phyloP scores from a whole-genome alignment of 495 filamentous ascomycete genomes.

The Hamigera avellanea region DNA sequence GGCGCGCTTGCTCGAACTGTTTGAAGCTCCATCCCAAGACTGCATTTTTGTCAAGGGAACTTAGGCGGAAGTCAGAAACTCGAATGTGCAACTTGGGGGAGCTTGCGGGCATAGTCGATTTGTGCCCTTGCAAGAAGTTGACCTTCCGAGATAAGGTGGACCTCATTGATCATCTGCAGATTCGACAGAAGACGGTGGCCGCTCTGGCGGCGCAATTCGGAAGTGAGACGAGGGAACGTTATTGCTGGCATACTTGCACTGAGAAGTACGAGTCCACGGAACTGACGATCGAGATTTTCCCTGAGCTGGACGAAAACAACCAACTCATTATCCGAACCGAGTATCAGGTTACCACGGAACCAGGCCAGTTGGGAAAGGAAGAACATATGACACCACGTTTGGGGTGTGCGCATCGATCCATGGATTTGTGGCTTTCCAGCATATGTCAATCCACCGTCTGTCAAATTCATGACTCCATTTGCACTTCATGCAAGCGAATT shows the following conservation, averaged over 20 bases:
- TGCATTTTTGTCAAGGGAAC: conserved; percentile 24
- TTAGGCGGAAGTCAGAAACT: conserved; percentile 24
- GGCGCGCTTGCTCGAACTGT: conserved; percentile 32
- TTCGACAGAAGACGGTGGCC: conserved; percentile 18
- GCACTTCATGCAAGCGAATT: conserved; percentile 28
- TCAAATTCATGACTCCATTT: conserved; percentile 25
- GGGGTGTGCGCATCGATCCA: conserved; percentile 34
- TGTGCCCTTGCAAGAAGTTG: conserved; percentile 37
- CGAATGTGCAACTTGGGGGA: conserved; percentile 30
- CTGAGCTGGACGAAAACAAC: conserved; percentile 23
- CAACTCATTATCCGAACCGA: conserved; percentile 28
- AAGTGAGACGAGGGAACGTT: conserved; percentile 18
- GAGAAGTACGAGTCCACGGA: conserved; percentile 29
- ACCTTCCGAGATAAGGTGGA: conserved; percentile 33
- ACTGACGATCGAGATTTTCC: conserved; percentile 26
- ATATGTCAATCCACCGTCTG: conserved; percentile 33
- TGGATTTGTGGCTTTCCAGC: conserved; percentile 34
- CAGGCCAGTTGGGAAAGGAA: conserved; percentile 32
- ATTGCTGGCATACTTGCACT: conserved; percentile 36
- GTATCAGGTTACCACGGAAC: conserved; percentile 25
- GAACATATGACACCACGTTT: conserved; percentile 33
- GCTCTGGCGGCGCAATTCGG: conserved; percentile 22
- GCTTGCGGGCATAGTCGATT: conserved; percentile 30
- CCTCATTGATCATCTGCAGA: conserved; percentile 21
- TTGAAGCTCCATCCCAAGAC: conserved; percentile 31